A percentile compares a stretch with the other conserved stretches of the same genome.
Conservation (phyloP, 2,329 filamentous ascomycete genomes). For the Elsinoe batatas region DNA sequence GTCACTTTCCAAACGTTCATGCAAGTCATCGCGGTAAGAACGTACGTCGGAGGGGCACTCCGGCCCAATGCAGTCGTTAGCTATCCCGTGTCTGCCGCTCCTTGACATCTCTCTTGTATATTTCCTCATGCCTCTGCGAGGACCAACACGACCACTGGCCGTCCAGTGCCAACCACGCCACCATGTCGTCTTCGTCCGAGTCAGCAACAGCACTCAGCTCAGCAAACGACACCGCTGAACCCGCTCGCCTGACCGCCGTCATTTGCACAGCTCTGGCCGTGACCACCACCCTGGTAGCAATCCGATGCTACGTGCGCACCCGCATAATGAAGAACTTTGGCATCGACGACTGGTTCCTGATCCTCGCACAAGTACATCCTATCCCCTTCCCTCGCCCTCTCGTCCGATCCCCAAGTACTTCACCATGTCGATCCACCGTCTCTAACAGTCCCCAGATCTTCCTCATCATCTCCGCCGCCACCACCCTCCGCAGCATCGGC, state of each 20-base stretch:
- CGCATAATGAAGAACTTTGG: constrained; percentile 5
- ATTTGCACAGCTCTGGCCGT: neutral
- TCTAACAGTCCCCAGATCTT: neutral
- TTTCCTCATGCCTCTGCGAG: neutral
- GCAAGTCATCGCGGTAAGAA: neutral
- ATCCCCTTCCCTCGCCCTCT: neutral
- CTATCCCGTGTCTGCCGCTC: neutral
- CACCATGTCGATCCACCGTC: neutral
- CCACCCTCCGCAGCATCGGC: neutral
- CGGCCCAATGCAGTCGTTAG: neutral
- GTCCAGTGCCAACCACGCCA: neutral
- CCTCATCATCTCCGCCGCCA: neutral
- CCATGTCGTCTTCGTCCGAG: neutral
- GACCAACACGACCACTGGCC: neutral
- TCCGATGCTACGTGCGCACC: constrained; percentile 5
- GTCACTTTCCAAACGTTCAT: neutral
- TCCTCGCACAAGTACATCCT: neutral
- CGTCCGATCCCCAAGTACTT: neutral
- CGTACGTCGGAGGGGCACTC: neutral
- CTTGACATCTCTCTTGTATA: neutral
- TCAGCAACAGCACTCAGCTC: neutral
- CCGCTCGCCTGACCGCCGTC: neutral
- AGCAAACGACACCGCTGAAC: neutral
- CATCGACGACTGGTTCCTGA: constrained; percentile 9
- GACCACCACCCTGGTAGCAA: neutral